These are phyloP conservation scores for Daphne laureola DNA, from an alignment of 441 rosid species.

Conservation along the genomic window DNA sequence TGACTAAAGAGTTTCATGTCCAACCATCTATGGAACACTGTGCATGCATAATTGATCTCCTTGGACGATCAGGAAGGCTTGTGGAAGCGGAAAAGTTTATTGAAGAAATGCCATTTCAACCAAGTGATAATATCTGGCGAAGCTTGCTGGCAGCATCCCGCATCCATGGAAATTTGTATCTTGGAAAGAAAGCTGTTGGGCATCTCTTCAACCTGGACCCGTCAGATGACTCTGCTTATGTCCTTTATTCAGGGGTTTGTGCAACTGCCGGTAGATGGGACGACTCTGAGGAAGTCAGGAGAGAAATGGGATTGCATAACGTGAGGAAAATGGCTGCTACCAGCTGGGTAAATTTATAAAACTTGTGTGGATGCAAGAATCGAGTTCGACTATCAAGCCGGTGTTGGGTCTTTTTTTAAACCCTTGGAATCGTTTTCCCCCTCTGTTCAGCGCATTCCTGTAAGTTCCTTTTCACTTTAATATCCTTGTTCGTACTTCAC, in stretches of 20 bases:
- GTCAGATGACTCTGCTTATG: constrained; percentile 76
- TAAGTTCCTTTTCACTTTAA: too few relatives aligned
- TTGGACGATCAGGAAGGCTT: constrained; percentile 84
- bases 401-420: too few relatives aligned
- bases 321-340: constrained; percentile 79
- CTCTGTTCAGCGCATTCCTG: too few relatives aligned
- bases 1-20: constrained; percentile 51
- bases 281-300: constrained; percentile 56
- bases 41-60: constrained; percentile 82
- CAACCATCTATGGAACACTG: constrained; percentile 60
- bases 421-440: too few relatives aligned
- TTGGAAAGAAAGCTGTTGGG: constrained; percentile 66
- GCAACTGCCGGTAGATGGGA: constrained; percentile 83
- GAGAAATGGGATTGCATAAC: constrained; percentile 59
- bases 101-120: constrained; percentile 55
- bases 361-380: constrained; percentile 11
- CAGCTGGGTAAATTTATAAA: constrained; percentile 84
- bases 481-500: too few relatives aligned
- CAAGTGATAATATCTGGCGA: constrained; percentile 65
- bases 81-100: constrained; percentile 61
- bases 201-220: constrained; percentile 54
- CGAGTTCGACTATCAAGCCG: too few relatives aligned
- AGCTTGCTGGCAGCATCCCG: constrained; percentile 74
- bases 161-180: constrained; percentile 63
- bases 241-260: constrained; percentile 71